Evolutionary conservation across 2,329 filamentous ascomycete species (phyloP).

Genomic region (Exophiala calicioides): DNA sequence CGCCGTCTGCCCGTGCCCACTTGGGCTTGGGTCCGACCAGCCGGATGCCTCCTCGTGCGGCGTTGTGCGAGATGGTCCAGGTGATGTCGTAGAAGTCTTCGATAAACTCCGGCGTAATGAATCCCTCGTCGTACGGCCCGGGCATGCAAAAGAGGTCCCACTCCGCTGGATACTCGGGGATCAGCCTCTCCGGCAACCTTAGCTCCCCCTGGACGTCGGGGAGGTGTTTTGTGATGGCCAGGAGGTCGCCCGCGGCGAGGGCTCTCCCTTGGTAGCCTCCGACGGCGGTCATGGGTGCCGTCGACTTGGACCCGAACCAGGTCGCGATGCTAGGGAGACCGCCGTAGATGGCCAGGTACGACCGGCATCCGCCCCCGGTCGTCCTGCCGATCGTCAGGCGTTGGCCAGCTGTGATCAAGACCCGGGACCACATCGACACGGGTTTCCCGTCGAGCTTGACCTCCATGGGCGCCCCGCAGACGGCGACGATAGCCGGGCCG

Average conservation of each 20-base stretch:
- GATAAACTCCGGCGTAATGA: slow-evolving; percentile 53
- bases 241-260: slow-evolving; percentile 56
- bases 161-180: slow-evolving; percentile 51
- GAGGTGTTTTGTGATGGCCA: slow-evolving; percentile 47
- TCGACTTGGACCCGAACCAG: slow-evolving; percentile 62
- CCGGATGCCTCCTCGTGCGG: slow-evolving; percentile 61
- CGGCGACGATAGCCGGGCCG: slow-evolving; percentile 54
- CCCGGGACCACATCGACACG: slow-evolving; percentile 57
- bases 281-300: slow-evolving; percentile 58
- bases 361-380: slow-evolving; percentile 55
- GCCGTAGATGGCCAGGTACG: slow-evolving; percentile 60
- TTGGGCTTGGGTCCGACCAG: slow-evolving; percentile 60
- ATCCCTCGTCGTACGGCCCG: slow-evolving; percentile 59
- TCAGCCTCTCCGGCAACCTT: slow-evolving; percentile 47
- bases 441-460: slow-evolving; percentile 52
- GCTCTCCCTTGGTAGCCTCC: slow-evolving; percentile 62
- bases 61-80: slow-evolving; percentile 65
- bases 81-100: slow-evolving; percentile 58
- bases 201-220: slow-evolving; percentile 38
- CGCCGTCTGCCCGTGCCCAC: slow-evolving; percentile 62
- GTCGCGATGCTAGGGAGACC: slow-evolving; percentile 57
- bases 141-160: slow-evolving; percentile 59
- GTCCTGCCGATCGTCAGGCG: slow-evolving; percentile 58
- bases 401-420: slow-evolving; percentile 54
- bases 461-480: slow-evolving; percentile 59